Base-by-base conservation (phyloP, 352 stramenopile genomes). In the Phytophthora pluvialis region DNA sequence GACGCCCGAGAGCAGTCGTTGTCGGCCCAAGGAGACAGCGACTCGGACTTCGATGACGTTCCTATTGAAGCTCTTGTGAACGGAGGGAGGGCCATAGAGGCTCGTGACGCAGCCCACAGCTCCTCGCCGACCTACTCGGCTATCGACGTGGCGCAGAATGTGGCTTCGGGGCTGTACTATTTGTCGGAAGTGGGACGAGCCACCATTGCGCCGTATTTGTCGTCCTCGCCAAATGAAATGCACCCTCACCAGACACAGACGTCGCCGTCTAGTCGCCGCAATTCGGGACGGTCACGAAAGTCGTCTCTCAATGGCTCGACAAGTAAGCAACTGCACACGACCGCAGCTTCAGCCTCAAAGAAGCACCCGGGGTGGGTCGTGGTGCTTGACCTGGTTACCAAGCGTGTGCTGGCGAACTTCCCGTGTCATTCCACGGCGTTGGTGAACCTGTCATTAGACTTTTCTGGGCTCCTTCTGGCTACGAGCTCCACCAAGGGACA, bases 151-250 rank as follows among this genome's bases (percentile, higher is more conserved):
- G 89, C 89, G 5, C 88, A 97, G 72, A 93, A 93, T 54, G 81
- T 97, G n/a, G 89, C 89, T 1, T 94, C 86, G 0, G 86, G 87
- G 3, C 65, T 97, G 15, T 97, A 95, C 70, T 95, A 89, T 46
- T 64, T 95, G 12, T 91, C 83, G 16, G 82, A 94, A 50, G 70
- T 90, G n/a, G 76, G 80, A 1, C 70, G 77, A 18, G 73, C 77
- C 13, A 90, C 83, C 25, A 87, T 94, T 36, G 84, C 83, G 16
- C 86, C 86, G 36, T 94, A 92, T 48, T 51, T 94, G 16, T 80
- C 81, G 7, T 89, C 85, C 8, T 91, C 48, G 7, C 58, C 56
- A 16, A 64, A 53, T 55, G 48, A 36, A 54, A 38, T 36, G 11
- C n/a, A 60, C 29, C 56, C 29, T 7, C 31, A 58, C 44, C 57